Percentiles rank a stretch among this genome's conserved stretches.
phyloP scores from a whole-genome alignment of 2,329 filamentous ascomycete species.

The Venturia nashicola region DNA sequence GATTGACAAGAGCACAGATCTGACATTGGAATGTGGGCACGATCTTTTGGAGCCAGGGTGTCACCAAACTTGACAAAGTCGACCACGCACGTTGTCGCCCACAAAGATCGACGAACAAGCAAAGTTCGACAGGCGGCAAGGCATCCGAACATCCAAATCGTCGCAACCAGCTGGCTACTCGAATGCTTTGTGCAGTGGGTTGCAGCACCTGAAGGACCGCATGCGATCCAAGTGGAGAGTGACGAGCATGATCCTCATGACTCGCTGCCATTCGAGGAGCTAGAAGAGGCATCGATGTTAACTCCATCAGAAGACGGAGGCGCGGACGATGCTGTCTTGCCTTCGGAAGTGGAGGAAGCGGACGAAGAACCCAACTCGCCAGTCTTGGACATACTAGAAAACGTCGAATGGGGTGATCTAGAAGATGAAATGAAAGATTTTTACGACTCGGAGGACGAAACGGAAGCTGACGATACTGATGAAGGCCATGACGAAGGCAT shows the following conservation, averaged over 20 bases:
- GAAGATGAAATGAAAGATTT: slow-evolving; percentile 43
- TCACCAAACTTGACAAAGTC: slow-evolving; percentile 41
- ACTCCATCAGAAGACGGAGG: slow-evolving; percentile 35
- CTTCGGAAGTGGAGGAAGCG: slow-evolving; percentile 21
- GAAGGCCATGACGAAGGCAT: slow-evolving; percentile 15
- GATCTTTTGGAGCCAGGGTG: slow-evolving; percentile 69
- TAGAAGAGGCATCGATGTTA: slow-evolving; percentile 21
- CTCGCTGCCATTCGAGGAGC: slow-evolving; percentile 23
- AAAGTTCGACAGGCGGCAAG: slow-evolving; percentile 82
- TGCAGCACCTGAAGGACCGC: slow-evolving; percentile 64
- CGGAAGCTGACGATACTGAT: slow-evolving; percentile 30
- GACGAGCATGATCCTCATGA: slow-evolving; percentile 35
- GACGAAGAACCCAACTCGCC: slow-evolving; percentile 11
- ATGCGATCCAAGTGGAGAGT: slow-evolving; percentile 64
- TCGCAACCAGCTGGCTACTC: slow-evolving; percentile 80
- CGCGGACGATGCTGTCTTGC: slow-evolving; percentile 18
- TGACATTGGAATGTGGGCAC: slow-evolving; percentile 78
- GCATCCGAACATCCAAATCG: slow-evolving; percentile 74
- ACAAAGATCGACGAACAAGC: slow-evolving; percentile 61
- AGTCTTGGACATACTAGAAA: slow-evolving; percentile 4
- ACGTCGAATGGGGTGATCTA: slow-evolving; percentile 7
- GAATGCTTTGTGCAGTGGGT: slow-evolving; percentile 78
- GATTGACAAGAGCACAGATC: slow-evolving; percentile 36
- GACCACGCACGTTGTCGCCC: slow-evolving; percentile 62
- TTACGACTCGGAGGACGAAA: slow-evolving; percentile 43